Evolutionary conservation across 2,329 filamentous ascomycete genomes (phyloP).

Genomic region (Orbilia javanica): DNA sequence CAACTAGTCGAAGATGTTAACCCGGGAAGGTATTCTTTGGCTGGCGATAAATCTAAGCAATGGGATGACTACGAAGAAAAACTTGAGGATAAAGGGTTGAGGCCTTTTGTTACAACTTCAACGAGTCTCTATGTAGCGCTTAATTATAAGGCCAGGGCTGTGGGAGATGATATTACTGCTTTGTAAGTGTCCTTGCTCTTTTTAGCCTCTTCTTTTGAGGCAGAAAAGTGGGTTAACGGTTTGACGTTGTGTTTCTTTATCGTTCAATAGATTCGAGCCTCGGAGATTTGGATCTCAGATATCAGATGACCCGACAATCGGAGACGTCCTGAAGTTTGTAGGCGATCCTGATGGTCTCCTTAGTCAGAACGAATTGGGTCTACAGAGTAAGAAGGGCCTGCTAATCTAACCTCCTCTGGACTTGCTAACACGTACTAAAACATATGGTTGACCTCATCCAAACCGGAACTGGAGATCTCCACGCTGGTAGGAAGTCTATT

Average conservation of each 20-base stretch:
- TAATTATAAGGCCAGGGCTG: background rate
- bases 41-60: background rate
- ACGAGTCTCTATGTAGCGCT: background rate
- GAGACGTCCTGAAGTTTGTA: background rate
- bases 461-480: background rate
- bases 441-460: slow-evolving; percentile 21
- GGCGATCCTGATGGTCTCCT: background rate
- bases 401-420: background rate
- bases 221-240: no score
- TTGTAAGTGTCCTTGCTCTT: background rate
- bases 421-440: background rate
- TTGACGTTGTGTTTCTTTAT: background rate
- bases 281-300: background rate
- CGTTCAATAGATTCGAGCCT: background rate
- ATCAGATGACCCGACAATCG: background rate
- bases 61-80: background rate
- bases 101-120: background rate
- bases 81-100: background rate
- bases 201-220: background rate
- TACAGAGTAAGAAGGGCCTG: slow-evolving; percentile 13
- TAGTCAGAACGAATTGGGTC: background rate
- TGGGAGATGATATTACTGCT: background rate
- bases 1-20: background rate
- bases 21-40: background rate
- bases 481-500: slow-evolving; percentile 1